Conservation (phyloP, 345 rosid genomes). For the Hibiscus tridactylites region DNA sequence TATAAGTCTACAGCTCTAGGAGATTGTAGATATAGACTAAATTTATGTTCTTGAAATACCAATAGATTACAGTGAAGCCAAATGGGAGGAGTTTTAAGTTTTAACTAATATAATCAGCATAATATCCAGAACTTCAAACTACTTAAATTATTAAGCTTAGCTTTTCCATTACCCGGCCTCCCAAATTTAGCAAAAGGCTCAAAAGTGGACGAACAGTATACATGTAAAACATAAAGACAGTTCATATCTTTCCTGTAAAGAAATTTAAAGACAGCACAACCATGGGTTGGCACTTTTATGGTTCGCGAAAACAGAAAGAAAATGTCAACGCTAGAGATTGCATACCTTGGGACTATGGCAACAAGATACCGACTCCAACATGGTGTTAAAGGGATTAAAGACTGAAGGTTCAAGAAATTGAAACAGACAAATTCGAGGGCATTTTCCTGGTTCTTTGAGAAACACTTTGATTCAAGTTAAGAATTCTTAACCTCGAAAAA, state of each 20-base stretch:
- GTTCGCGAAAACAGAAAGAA: neutral
- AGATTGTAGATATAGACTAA: neutral
- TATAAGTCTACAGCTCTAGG: neutral
- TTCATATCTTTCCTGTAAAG: neutral
- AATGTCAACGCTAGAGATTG: neutral
- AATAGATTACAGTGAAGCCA: neutral
- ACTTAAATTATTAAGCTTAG: too few relatives aligned
- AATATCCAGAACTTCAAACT: neutral
- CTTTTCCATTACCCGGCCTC: neutral
- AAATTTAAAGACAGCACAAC: neutral
- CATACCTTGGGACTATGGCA: slow-evolving; percentile 45
- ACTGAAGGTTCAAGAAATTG: neutral
- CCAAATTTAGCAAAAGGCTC: neutral
- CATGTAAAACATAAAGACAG: neutral
- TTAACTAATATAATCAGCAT: neutral
- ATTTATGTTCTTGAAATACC: neutral
- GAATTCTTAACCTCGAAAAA: neutral
- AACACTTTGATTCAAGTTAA: slow-evolving; percentile 7
- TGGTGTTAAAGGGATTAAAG: slow-evolving; percentile 5
- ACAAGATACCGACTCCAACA: slow-evolving; percentile 50
- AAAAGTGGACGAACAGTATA: neutral
- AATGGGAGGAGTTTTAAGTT: neutral
- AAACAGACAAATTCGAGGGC: slow-evolving; percentile 14
- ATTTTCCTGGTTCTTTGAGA: slow-evolving; percentile 17
- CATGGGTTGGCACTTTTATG: neutral